Evolutionary conservation across 2,329 filamentous ascomycete genomes (phyloP).

Genomic region (Colletotrichum scovillei): DNA sequence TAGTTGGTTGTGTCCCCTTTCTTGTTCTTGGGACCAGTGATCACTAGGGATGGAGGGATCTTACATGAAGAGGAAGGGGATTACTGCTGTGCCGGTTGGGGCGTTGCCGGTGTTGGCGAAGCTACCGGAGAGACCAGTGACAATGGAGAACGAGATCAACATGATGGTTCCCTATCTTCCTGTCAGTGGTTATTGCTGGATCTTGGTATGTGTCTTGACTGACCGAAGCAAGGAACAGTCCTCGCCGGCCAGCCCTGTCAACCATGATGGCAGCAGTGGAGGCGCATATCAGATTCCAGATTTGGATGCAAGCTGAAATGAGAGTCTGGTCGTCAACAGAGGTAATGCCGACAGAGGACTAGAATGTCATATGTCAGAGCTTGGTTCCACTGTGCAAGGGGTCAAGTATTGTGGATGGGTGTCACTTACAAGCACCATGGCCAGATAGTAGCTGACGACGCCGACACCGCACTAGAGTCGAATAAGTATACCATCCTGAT

Average conservation of each 20-base stretch:
- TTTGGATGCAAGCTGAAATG: conserved; percentile 41
- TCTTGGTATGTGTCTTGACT: not conserved
- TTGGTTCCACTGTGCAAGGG: not conserved
- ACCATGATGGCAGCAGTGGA: conserved; percentile 13
- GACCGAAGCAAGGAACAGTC: conserved; percentile 1
- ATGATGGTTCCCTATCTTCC: conserved; percentile 13
- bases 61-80: conserved; percentile 50
- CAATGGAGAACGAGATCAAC: conserved; percentile 23
- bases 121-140: conserved; percentile 19
- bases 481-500: conserved; percentile 37
- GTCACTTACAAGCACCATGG: conserved; percentile 43
- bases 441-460: conserved; percentile 61
- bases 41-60: not conserved
- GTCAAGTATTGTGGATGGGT: not conserved
- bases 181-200: not conserved
- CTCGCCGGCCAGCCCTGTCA: conserved; percentile 9
- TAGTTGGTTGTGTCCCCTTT: not conserved
- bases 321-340: conserved; percentile 48
- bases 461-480: conserved; percentile 59
- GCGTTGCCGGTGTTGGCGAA: conserved; percentile 38
- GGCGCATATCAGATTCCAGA: conserved; percentile 29
- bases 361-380: not conserved
- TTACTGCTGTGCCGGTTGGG: conserved; percentile 42
- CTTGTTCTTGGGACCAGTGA: not conserved
- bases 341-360: conserved; percentile 40